Evolutionary conservation across 2,329 filamentous ascomycete species (phyloP).

Genomic region (Beauveria sp.): DNA sequence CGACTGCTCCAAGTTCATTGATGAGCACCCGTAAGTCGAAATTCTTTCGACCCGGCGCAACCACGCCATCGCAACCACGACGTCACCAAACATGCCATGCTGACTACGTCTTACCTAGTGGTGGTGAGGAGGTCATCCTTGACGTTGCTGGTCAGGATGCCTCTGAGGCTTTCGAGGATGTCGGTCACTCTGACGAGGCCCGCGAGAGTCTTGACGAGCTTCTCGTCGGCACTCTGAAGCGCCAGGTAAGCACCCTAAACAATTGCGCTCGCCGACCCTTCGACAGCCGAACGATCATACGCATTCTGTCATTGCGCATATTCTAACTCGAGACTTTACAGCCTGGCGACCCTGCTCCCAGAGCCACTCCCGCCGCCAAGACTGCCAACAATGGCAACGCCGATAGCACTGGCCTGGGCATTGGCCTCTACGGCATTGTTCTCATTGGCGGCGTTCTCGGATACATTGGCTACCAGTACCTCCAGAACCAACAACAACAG

Average conservation of each 20-base stretch:
- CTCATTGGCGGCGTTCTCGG: constrained; percentile 69
- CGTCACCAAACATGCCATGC: not conserved
- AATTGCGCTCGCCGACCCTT: not conserved
- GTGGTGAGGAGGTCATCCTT: constrained; percentile 95
- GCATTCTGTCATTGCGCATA: not conserved
- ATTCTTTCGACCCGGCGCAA: not conserved
- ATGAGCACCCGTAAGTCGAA: constrained; percentile 79
- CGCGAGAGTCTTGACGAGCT: constrained; percentile 82
- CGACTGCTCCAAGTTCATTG: constrained; percentile 78
- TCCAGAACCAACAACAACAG: constrained; percentile 52
- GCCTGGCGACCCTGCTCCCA: constrained; percentile 73
- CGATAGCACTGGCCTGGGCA: constrained; percentile 53
- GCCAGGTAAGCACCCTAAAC: constrained; percentile 51
- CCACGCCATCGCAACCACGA: not conserved
- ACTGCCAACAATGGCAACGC: constrained; percentile 41
- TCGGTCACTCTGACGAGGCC: constrained; percentile 97
- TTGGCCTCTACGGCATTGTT: constrained; percentile 75
- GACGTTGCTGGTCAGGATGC: constrained; percentile 94
- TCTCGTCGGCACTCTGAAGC: constrained; percentile 69
- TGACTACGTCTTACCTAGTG: constrained; percentile 44
- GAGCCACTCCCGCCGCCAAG: constrained; percentile 42
- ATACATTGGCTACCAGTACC: constrained; percentile 79
- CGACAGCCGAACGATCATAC: not conserved
- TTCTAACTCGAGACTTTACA: constrained; percentile 24
- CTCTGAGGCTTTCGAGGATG: constrained; percentile 97